Evolutionary conservation across 78 protist species (phyloP), one percentile per base, ranked within the genome.

Genomic region (Creolimax fragrantissima): DNA sequence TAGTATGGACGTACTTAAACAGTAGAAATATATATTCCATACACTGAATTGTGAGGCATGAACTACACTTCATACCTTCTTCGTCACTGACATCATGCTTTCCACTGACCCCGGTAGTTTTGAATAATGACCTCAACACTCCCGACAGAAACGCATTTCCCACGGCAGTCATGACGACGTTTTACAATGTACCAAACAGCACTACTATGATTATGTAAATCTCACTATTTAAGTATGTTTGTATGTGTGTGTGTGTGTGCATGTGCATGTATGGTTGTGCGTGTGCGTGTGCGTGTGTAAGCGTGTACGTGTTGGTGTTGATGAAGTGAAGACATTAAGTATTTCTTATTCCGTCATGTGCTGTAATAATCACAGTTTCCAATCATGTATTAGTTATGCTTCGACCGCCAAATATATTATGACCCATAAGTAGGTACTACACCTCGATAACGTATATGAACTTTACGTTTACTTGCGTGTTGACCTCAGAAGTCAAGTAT

Each of bases 241-340:
- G 89, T 85, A 44, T 85, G 89, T 85, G 89, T 85, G 89, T 85
- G 89, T 85, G 89, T 85, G 89, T 85, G 89, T 5, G 89, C 42
- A 44, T 3, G 3, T 5, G 41, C 42, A 44, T 5, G 37, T 11
- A 39, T 35, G 43, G 86, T 83, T 11, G 86, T 83, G 6, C 6
- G 6, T 3, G 74, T 47, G 74, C 11, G 74, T 47, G 74, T 47
- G 74, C 11, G 74, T 47, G 74, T 47, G 74, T 47, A 11, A 47
- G 74, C 74, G 74, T 24, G 74, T 47, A 11, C 74, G 11, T 47
- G 74, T 11, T 7, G 7, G 74, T 47, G 37, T 47, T 47, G 74
- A 11, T 24, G 74, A 58, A 58, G 74, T 58, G 39, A 17, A 58
- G 74, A 24, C 74, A n/a, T n/a, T n/a, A 58, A 58, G 74, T 24